phyloP scores from a whole-genome alignment of 1,139 yeast genomes.

The Wickerhamomyces sp. region DNA sequence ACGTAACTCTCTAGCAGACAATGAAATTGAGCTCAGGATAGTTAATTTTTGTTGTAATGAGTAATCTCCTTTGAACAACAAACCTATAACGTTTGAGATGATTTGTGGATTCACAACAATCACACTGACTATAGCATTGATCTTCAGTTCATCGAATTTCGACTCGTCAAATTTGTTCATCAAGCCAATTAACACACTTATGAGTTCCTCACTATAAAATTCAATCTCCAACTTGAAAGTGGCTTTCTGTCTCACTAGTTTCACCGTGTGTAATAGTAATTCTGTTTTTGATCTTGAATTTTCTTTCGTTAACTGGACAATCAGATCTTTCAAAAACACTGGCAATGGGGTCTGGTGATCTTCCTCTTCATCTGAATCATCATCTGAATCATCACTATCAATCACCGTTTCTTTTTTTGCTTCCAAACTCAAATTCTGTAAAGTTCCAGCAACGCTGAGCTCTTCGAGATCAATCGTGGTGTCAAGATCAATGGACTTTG shows the following conservation, averaged over 20 bases:
- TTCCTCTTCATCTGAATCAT: slow-evolving; percentile 12
- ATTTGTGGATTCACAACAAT: slow-evolving; percentile 43
- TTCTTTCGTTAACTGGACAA: slow-evolving; percentile 20
- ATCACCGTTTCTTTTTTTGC: slow-evolving; percentile 10
- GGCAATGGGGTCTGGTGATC: slow-evolving; percentile 19
- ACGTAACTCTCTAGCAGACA: slow-evolving; percentile 58
- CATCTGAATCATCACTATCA: slow-evolving; percentile 13
- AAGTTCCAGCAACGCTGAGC: slow-evolving; percentile 8
- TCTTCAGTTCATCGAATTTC: slow-evolving; percentile 51
- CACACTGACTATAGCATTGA: slow-evolving; percentile 53
- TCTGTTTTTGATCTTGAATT: slow-evolving; percentile 13
- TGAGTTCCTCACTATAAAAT: slow-evolving; percentile 42
- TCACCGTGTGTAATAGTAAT: slow-evolving; percentile 26
- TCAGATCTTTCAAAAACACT: slow-evolving; percentile 32
- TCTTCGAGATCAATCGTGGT: slow-evolving; percentile 21
- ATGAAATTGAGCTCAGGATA: slow-evolving; percentile 49
- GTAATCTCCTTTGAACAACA: slow-evolving; percentile 55
- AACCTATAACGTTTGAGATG: slow-evolving; percentile 32
- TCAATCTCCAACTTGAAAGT: slow-evolving; percentile 29
- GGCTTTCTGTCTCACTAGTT: slow-evolving; percentile 30
- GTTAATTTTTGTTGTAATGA: slow-evolving; percentile 62
- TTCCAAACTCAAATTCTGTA: slow-evolving; percentile 12
- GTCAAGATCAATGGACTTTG: slow-evolving; percentile 1
- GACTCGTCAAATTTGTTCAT: slow-evolving; percentile 42
- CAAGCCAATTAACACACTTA: slow-evolving; percentile 40